Percentiles rank a stretch among this genome's conserved stretches.
These are phyloP conservation scores for Kuraishia cidri DNA, from an alignment of 805 yeast species.

Conservation along the genomic window DNA sequence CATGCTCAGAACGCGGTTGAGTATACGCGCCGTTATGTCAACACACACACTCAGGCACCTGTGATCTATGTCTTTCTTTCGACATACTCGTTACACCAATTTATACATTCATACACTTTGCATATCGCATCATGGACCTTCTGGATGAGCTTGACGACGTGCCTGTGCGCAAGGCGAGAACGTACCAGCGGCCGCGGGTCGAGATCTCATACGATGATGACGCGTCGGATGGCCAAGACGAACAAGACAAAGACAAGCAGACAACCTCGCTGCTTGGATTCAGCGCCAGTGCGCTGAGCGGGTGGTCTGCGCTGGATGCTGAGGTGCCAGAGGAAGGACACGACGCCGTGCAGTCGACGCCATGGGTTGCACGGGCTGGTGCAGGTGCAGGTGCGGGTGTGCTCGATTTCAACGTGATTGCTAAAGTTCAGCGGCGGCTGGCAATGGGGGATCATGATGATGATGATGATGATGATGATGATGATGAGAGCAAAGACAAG, in stretches of 20 bases:
- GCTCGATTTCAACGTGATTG: not conserved
- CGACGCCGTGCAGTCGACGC: not conserved
- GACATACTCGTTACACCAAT: too few relatives aligned
- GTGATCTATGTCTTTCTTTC: too few relatives aligned
- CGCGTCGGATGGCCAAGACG: conserved; percentile 1
- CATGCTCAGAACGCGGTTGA: too few relatives aligned
- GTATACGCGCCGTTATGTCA: too few relatives aligned
- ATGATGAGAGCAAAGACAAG: not conserved
- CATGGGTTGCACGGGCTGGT: not conserved
- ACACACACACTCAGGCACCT: too few relatives aligned
- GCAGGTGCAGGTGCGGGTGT: not conserved
- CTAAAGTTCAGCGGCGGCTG: not conserved
- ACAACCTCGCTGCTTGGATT: too few relatives aligned
- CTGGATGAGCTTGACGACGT: conserved; percentile 1
- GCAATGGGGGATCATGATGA: not conserved
- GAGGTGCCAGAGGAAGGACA: not conserved
- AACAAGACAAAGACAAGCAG: not conserved
- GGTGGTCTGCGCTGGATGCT: not conserved
- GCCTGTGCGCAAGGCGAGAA: not conserved
- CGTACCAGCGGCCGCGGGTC: conserved; percentile 1
- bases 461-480: not conserved
- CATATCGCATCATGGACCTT: too few relatives aligned
- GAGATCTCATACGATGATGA: not conserved
- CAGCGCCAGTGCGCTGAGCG: not conserved
- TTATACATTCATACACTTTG: too few relatives aligned